phyloP scores from a whole-genome alignment of 1,139 yeast genomes.

The Hansenula lynferdii region DNA sequence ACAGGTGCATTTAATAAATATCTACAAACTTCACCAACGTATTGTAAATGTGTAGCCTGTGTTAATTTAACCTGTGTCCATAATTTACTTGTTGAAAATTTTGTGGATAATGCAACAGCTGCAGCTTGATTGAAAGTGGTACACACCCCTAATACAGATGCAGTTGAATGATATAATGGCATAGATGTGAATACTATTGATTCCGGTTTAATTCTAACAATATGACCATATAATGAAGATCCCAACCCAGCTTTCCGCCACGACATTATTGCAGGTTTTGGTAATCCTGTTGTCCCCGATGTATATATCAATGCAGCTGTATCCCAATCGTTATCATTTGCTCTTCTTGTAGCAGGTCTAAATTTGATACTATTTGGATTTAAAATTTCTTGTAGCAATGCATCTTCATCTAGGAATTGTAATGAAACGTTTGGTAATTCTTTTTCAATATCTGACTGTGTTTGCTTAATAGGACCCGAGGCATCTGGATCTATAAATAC shows the following conservation, averaged over 20 bases:
- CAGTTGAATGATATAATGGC: slow-evolving; percentile 96
- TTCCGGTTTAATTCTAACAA: slow-evolving; percentile 50
- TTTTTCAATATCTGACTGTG: slow-evolving; percentile 41
- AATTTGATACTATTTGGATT: slow-evolving; percentile 46
- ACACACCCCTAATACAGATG: slow-evolving; percentile 80
- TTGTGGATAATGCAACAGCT: slow-evolving; percentile 71
- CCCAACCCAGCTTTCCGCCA: slow-evolving; percentile 83
- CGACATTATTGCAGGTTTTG: slow-evolving; percentile 91
- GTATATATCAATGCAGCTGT: slow-evolving; percentile 80
- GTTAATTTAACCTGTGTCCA: slow-evolving; percentile 85
- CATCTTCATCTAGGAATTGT: slow-evolving; percentile 53
- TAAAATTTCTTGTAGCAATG: slow-evolving; percentile 35
- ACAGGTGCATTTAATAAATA: slow-evolving; percentile 67
- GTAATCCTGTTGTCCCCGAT: slow-evolving; percentile 93
- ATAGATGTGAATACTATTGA: slow-evolving; percentile 81
- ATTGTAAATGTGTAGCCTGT: slow-evolving; percentile 78
- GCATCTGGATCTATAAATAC: slow-evolving; percentile 77
- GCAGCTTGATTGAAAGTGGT: slow-evolving; percentile 71
- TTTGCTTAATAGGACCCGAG: slow-evolving; percentile 47
- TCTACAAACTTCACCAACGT: slow-evolving; percentile 95
- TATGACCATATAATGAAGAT: slow-evolving; percentile 61
- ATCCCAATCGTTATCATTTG: slow-evolving; percentile 49
- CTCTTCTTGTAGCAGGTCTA: slow-evolving; percentile 55
- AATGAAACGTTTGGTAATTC: slow-evolving; percentile 36
- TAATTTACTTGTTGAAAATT: slow-evolving; percentile 78